These are phyloP conservation scores for Phytophthora uliginosa DNA, from an alignment of 352 stramenopile genomes.

Conservation along the genomic window DNA sequence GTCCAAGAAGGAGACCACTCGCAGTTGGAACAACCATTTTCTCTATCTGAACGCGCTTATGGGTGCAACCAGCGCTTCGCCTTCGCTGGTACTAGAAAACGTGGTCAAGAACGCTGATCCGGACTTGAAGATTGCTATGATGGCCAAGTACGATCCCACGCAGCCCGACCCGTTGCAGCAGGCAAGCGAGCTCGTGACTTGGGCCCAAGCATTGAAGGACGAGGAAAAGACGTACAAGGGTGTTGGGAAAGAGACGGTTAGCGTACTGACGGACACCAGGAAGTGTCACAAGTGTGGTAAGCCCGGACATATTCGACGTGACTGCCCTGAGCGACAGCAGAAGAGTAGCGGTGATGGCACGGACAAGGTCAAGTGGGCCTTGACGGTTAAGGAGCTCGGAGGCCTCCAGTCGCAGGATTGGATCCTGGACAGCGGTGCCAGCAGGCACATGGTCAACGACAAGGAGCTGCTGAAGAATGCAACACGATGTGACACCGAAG, in stretches of 20 bases:
- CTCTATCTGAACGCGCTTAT: slow-evolving; percentile 15
- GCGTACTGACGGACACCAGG: neutral
- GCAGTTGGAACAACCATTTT: slow-evolving; percentile 13
- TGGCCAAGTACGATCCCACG: slow-evolving; percentile 15
- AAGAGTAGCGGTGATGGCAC: neutral
- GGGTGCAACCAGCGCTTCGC: neutral
- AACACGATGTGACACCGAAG: no score
- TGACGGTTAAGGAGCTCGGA: neutral
- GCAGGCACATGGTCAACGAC: slow-evolving; percentile 11
- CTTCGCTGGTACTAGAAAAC: slow-evolving; percentile 14
- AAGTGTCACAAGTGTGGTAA: slow-evolving; percentile 3
- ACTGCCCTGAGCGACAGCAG: slow-evolving; percentile 2
- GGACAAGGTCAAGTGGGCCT: neutral
- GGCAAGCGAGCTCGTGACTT: slow-evolving; percentile 3
- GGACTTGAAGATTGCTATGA: slow-evolving; percentile 10
- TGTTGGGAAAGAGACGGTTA: neutral
- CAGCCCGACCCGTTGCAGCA: slow-evolving; percentile 1
- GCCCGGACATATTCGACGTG: neutral
- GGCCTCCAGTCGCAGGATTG: neutral
- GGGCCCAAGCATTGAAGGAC: slow-evolving; percentile 5
- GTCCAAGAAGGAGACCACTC: neutral
- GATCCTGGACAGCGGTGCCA: slow-evolving; percentile 16
- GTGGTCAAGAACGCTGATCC: slow-evolving; percentile 19
- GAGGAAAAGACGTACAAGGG: neutral
- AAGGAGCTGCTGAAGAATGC: neutral